Conservation (phyloP, 2,329 filamentous ascomycete genomes). For the Lecanicillium sp. region DNA sequence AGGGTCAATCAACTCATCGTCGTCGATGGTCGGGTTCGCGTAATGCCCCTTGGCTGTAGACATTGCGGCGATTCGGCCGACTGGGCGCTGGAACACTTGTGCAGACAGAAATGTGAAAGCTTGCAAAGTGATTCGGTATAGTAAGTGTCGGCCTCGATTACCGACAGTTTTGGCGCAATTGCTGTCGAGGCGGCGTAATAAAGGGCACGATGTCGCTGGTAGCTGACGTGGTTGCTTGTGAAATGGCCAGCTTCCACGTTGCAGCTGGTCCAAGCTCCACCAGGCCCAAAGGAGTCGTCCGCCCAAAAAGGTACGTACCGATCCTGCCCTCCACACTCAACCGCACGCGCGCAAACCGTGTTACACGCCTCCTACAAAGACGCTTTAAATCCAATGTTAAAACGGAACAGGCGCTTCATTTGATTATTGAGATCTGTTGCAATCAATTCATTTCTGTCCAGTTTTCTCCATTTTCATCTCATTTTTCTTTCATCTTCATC, state of each 20-base stretch:
- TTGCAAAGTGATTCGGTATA: neutral
- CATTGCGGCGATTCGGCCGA: conserved; percentile 29
- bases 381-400: too few species aligned
- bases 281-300: neutral
- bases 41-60: conserved; percentile 50
- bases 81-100: neutral
- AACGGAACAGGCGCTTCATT: too few species aligned
- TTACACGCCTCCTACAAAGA: neutral
- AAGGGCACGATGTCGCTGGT: neutral
- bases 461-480: neutral
- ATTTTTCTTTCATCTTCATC: too few species aligned
- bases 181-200: neutral
- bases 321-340: neutral
- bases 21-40: conserved; percentile 53
- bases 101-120: neutral
- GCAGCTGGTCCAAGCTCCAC: conserved; percentile 24
- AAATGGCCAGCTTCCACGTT: conserved; percentile 21
- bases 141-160: too few species aligned
- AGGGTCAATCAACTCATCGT: conserved; percentile 71
- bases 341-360: neutral
- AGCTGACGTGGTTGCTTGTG: conserved; percentile 13
- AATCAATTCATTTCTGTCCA: neutral
- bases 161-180: neutral
- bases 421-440: neutral
- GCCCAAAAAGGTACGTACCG: conserved; percentile 8